Evolutionary conservation across 257 asterid species (phyloP), one percentile per base, ranked within the genome.

Genomic region (Striga asiatica): DNA sequence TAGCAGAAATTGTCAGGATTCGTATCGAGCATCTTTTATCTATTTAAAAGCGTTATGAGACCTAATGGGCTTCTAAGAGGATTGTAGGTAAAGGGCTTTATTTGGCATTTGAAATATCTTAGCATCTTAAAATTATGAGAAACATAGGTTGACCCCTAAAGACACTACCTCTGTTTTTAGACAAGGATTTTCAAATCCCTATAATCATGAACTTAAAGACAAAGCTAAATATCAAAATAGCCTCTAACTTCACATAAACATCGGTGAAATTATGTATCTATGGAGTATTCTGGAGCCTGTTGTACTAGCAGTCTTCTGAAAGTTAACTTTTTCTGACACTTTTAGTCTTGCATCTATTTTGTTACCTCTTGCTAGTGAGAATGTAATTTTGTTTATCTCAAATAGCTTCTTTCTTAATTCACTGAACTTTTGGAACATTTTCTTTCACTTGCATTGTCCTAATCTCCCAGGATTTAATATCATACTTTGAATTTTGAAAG

Each of bases 291-390:
- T 38, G 53, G 67, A 16, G 45, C 12, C 53, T 22, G 32, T 21
- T 62, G 6, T 42, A 19, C n/a, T n/a, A n/a, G n/a, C n/a, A n/a
- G n/a, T n/a, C n/a, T 50, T 20, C 23, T 37, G 6, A 17, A 55
- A 32, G 41, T 45, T 47, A 8, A 10, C n/a, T 42, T 3, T 25
- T 32, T 46, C 12, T 9, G 61, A 42, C 48, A 54, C 61, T 25
- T 29, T 62, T 43, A 14, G 28, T 23, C 27, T 60, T 20, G 46
- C 21, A 52, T 28, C 53, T 18, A 22, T 52, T 62, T 50, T 50
- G 3, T 28, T 50, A 50, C 49, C 18, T 6, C 12, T 54, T 24
- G 32, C 48, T 19, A 8, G 37, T 8, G 8, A 38, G 43, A 50
- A 61, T 28, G 32, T 38, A 24, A 14, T 32, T 8, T 22, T 46